Evolutionary conservation across 208 protist species (phyloP), one percentile per base, ranked within the genome.

Genomic region (Sergeia podlipaevii): DNA sequence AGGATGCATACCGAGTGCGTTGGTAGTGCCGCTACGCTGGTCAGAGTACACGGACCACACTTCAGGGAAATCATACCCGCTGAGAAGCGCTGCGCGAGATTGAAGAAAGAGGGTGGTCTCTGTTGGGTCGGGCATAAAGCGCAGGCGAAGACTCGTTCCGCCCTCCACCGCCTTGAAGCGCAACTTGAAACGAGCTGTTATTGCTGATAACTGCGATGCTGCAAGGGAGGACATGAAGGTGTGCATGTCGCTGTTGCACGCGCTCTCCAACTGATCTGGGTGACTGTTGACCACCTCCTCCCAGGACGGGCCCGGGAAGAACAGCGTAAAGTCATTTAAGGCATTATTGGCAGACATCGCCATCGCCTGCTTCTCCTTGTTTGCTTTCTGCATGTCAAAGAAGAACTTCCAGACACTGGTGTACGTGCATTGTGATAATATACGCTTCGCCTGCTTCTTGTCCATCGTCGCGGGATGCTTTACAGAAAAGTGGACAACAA

Each of bases 401-500:
- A 69, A 75, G 18, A 77, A 46, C 15, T 54, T 48, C 70, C 75
- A 78, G 24, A 77, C 57, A 7, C 53, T 33, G 0, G 34, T 24
- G 52, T 60, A 80, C 1, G 52, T 30, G 44, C 60, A 54, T 7
- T 41, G 20, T 4, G 44, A 57, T 17, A 75, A 50, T 2, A 60
- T 45, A 7, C 34, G 41, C 42, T 68, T 58, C 20, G 68, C 67
- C 4, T 74, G 58, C 13, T 21, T 3, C 33, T 66, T 68, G 1
- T 60, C 54, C 13, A 61, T 21, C 0, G 23, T 29, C 5, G 54
- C 45, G 24, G 49, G 34, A 56, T 85, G 80, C 13, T 65, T 58
- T 13, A 89, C 54, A 4, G 56, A 53, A 66, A 74, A 89, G 36
- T 69, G 37, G 2, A 78, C 55, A 1, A 57, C 53, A 29, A 80